Percentiles rank a stretch among this genome's conserved stretches.
These are phyloP conservation scores for Apiospora koreana DNA, from an alignment of 2,329 filamentous ascomycete species.

Conservation along the genomic window DNA sequence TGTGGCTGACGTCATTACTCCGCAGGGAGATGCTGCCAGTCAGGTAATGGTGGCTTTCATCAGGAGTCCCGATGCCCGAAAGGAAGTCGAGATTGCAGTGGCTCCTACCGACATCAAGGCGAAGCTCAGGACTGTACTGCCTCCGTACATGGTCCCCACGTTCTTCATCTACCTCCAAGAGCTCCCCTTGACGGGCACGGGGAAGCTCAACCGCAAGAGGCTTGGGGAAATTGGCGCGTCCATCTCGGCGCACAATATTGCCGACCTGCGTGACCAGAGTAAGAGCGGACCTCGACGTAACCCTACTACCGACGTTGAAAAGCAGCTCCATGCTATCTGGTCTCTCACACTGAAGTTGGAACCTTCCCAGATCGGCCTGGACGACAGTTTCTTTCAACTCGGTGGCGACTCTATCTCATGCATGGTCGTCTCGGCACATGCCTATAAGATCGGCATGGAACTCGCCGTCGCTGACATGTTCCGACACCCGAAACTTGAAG, in stretches of 20 bases:
- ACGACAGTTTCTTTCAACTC: slow-evolving; percentile 29
- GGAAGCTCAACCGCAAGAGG: slow-evolving; percentile 11
- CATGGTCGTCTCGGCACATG: too few relatives aligned
- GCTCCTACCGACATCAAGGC: too few relatives aligned
- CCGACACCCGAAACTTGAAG: too few relatives aligned
- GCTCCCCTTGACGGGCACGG: neutral
- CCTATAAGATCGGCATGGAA: too few relatives aligned
- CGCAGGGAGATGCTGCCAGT: neutral
- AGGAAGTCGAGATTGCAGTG: too few relatives aligned
- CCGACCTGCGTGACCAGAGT: neutral
- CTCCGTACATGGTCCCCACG: slow-evolving; percentile 23
- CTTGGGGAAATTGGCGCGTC: slow-evolving; percentile 11
- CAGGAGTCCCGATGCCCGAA: too few relatives aligned
- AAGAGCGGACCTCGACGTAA: too few relatives aligned
- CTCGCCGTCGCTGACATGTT: too few relatives aligned
- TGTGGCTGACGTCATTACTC: neutral
- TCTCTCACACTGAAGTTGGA: slow-evolving; percentile 2
- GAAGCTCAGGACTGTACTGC: slow-evolving; percentile 22
- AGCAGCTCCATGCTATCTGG: slow-evolving; percentile 8
- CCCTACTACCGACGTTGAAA: slow-evolving; percentile 6
- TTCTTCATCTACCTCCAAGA: neutral
- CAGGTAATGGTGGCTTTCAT: neutral
- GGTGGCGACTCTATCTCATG: slow-evolving; percentile 32
- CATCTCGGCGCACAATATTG: neutral
- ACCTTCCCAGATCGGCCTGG: slow-evolving; percentile 10